Evolutionary conservation across 108 stramenopile genomes (phyloP).

Genomic region (Fistulifera pelliculosa): DNA sequence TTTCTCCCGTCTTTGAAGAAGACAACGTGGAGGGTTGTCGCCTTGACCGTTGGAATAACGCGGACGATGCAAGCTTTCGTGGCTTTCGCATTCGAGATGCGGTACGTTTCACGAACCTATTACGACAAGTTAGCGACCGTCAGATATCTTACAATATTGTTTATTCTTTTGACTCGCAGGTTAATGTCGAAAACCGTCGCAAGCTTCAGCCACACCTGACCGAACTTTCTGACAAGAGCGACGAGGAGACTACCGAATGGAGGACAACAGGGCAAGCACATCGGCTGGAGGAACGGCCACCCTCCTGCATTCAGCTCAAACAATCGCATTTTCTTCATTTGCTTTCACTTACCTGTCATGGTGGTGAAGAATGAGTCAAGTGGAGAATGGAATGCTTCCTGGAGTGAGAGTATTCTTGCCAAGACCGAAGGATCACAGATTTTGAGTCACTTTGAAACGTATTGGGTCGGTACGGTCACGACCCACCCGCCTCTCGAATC

Average conservation of each 20-base stretch:
- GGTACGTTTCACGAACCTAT: constrained; percentile 11
- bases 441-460: constrained; percentile 52
- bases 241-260: no score
- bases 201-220: not conserved
- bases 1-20: constrained; percentile 21
- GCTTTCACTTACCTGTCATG: constrained; percentile 94
- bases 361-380: constrained; percentile 46
- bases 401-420: constrained; percentile 92
- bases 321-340: constrained; percentile 80
- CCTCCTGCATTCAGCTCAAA: constrained; percentile 12
- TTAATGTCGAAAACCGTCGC: constrained; percentile 16
- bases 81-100: constrained; percentile 45
- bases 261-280: no score
- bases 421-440: constrained; percentile 79
- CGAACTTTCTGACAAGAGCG: no score
- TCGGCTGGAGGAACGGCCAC: constrained; percentile 2
- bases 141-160: constrained; percentile 5
- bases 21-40: constrained; percentile 16
- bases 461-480: constrained; percentile 93
- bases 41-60: constrained; percentile 65
- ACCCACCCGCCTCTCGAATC: constrained; percentile 46
- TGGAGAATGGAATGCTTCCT: constrained; percentile 73
- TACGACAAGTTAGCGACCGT: not conserved
- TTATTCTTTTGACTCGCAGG: constrained; percentile 3
- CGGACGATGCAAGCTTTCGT: constrained; percentile 53